Conservation (phyloP, 106 monocot genomes). For the Acorus calamus region DNA sequence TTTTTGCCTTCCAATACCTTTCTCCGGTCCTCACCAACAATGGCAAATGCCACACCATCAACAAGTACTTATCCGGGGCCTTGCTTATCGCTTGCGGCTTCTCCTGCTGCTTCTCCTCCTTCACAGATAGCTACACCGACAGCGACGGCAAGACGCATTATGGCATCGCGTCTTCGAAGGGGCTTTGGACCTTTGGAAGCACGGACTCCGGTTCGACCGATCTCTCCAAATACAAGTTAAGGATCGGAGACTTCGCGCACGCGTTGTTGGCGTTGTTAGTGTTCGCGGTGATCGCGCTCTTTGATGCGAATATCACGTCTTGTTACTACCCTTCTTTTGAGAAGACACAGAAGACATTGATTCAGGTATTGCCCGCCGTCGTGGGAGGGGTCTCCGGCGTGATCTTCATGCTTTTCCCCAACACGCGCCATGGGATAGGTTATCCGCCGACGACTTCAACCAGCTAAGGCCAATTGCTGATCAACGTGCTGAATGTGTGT, state of each 20-base stretch:
- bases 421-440: constrained; percentile 59
- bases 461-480: no score
- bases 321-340: constrained; percentile 51
- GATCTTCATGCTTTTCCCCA: constrained; percentile 47
- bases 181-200: constrained; percentile 42
- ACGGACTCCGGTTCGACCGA: constrained; percentile 6
- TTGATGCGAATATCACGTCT: constrained; percentile 42
- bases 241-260: constrained; percentile 60
- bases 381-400: constrained; percentile 45
- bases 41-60: constrained; percentile 31
- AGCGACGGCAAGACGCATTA: constrained; percentile 43
- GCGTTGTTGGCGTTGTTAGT: constrained; percentile 37
- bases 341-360: constrained; percentile 23
- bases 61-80: constrained; percentile 20
- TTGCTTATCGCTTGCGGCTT: constrained; percentile 31
- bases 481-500: no score
- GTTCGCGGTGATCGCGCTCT: constrained; percentile 38
- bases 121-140: constrained; percentile 62
- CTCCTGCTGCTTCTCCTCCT: constrained; percentile 43
- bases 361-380: constrained; percentile 45
- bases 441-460: constrained; percentile 12
- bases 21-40: constrained; percentile 45
- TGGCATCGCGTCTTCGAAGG: constrained; percentile 45
- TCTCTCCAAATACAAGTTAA: constrained; percentile 38
- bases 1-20: constrained; percentile 56